A percentile compares a stretch with the other conserved stretches of the same genome.
These are phyloP conservation scores for Kluyveromyces marxianus DNA, from an alignment of 1,139 yeast genomes.

Conservation along the genomic window DNA sequence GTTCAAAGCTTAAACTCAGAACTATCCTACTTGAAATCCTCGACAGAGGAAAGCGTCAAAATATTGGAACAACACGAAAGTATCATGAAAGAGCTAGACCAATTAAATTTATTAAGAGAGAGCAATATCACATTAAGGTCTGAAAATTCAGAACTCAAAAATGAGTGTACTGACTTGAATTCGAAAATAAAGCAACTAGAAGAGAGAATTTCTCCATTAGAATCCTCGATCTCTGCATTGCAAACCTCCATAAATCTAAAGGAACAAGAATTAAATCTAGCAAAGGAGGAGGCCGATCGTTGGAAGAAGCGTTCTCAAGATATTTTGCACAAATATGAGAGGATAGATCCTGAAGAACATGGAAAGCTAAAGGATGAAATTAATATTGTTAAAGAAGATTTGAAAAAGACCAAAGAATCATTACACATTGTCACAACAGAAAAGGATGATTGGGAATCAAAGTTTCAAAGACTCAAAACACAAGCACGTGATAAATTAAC, in stretches of 20 bases:
- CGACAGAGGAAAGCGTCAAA: slow-evolving; percentile 36
- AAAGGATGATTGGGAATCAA: slow-evolving; percentile 25
- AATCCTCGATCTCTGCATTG: slow-evolving; percentile 31
- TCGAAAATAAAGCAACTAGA: slow-evolving; percentile 31
- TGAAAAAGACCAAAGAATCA: slow-evolving; percentile 11
- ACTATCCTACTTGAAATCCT: slow-evolving; percentile 33
- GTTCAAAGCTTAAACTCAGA: slow-evolving; percentile 41
- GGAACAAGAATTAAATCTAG: slow-evolving; percentile 34
- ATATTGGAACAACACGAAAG: slow-evolving; percentile 44
- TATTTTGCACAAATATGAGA: slow-evolving; percentile 40
- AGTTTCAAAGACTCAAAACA: slow-evolving; percentile 27
- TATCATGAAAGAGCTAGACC: slow-evolving; percentile 54
- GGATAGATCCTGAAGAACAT: slow-evolving; percentile 42
- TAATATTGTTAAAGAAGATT: slow-evolving; percentile 18
- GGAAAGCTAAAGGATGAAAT: slow-evolving; percentile 32
- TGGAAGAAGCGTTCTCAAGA: slow-evolving; percentile 49
- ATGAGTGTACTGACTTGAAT: slow-evolving; percentile 29
- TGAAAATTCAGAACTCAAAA: slow-evolving; percentile 11
- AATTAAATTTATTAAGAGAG: slow-evolving; percentile 64
- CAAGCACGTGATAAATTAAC: slow-evolving; percentile 36
- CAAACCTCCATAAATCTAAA: slow-evolving; percentile 36
- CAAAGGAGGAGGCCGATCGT: slow-evolving; percentile 39
- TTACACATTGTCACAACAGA: slow-evolving; percentile 27
- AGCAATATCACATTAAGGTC: slow-evolving; percentile 61
- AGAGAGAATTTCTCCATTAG: slow-evolving; percentile 30